Conservation (phyloP, 345 rosid species). For the Eucalyptus microcorys region DNA sequence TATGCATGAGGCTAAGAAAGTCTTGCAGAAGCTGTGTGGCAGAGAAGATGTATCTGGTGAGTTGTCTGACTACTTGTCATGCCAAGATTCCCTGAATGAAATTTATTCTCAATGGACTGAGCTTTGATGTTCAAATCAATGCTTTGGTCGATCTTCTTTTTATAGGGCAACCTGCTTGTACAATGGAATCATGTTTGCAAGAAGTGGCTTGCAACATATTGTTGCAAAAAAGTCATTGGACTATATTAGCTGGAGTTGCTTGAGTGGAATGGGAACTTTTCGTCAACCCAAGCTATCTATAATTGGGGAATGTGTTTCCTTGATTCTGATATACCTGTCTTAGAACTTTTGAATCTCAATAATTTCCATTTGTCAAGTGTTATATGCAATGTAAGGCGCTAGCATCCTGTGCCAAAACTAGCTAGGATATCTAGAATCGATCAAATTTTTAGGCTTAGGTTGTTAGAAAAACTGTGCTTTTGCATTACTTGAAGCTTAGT, state of each 20-base stretch:
- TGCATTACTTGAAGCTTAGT: neutral
- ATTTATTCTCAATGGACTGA: neutral
- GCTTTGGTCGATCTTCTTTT: neutral
- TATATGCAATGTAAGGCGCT: neutral
- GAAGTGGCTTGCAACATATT: neutral
- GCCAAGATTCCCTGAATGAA: neutral
- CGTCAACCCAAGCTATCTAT: neutral
- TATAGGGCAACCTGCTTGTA: neutral
- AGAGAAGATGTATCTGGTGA: conserved; percentile 10
- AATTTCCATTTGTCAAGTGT: neutral
- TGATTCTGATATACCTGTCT: neutral
- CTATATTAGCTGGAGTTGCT: neutral
- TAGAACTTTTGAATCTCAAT: neutral
- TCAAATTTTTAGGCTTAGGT: neutral
- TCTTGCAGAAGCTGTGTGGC: conserved; percentile 5
- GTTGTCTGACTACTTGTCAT: neutral
- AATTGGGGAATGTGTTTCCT: neutral
- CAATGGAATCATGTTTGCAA: neutral
- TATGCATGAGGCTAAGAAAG: conserved; percentile 5
- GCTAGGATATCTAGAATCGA: neutral
- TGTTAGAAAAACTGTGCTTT: neutral
- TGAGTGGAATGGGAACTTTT: neutral
- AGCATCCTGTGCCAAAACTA: neutral
- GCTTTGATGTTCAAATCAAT: neutral
- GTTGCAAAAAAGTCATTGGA: neutral